A percentile compares a stretch with the other conserved stretches of the same genome.
Conservation (phyloP, 2,329 filamentous ascomycete genomes). For the Aspergillus sp. region DNA sequence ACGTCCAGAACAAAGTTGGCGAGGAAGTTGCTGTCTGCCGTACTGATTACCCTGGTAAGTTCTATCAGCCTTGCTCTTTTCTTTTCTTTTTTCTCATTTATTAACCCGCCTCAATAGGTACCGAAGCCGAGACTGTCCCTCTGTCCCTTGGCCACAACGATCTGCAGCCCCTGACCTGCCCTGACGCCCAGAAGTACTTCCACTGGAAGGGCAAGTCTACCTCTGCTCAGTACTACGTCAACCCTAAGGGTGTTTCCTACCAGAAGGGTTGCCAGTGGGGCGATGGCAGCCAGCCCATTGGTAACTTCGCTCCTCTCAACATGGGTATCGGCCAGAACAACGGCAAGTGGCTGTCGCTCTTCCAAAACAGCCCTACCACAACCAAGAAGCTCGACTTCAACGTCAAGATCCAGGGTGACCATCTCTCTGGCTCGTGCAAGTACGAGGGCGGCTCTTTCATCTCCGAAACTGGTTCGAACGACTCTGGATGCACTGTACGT, state of each 20-base stretch:
- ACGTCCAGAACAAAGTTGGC: slow-evolving; percentile 65
- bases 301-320: slow-evolving; percentile 85
- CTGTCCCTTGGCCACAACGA: slow-evolving; percentile 54
- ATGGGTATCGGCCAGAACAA: slow-evolving; percentile 68
- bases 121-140: slow-evolving; percentile 78
- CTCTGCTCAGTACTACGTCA: slow-evolving; percentile 94
- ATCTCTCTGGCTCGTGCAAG: slow-evolving; percentile 53
- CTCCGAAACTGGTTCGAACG: slow-evolving; percentile 39
- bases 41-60: slow-evolving; percentile 82
- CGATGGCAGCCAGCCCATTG: slow-evolving; percentile 47
- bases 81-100: not conserved
- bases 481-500: slow-evolving; percentile 74
- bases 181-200: slow-evolving; percentile 65
- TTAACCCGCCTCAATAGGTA: slow-evolving; percentile 38
- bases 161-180: slow-evolving; percentile 62
- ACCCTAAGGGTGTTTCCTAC: slow-evolving; percentile 62
- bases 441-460: slow-evolving; percentile 59
- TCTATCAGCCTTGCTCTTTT: not conserved
- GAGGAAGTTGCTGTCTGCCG: slow-evolving; percentile 70
- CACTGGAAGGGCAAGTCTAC: slow-evolving; percentile 65
- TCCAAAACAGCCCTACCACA: slow-evolving; percentile 74
- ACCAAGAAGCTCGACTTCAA: slow-evolving; percentile 64
- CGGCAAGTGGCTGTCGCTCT: slow-evolving; percentile 74
- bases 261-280: slow-evolving; percentile 72
- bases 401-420: slow-evolving; percentile 65